A percentile compares a stretch with the other conserved stretches of the same genome.
phyloP scores from a whole-genome alignment of 345 rosid genomes.

The Dipteronia sinensis region DNA sequence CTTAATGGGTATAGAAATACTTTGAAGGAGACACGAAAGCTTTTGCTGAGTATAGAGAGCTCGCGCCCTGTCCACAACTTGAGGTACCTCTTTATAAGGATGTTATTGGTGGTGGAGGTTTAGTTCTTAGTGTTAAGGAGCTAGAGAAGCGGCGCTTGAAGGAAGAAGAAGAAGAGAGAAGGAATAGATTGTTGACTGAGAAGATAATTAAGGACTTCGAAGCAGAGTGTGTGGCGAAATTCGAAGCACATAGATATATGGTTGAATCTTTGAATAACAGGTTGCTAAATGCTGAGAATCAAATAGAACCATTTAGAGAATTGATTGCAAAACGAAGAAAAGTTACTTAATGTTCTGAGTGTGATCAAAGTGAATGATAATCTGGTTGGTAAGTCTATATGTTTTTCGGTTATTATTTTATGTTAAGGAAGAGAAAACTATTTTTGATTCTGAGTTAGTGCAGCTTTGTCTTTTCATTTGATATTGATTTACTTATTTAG shows the following conservation, averaged over 20 bases:
- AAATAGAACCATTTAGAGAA: conserved; percentile 45
- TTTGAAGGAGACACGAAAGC: conserved; percentile 61
- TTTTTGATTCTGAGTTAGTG: not conserved
- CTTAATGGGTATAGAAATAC: conserved; percentile 75
- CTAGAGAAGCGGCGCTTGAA: conserved; percentile 62
- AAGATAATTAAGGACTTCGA: conserved; percentile 58
- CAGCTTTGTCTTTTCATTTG: not conserved
- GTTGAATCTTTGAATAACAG: conserved; percentile 34
- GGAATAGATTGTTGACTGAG: conserved; percentile 33
- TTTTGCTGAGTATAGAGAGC: conserved; percentile 59
- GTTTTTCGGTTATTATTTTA: not conserved
- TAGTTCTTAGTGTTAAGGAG: conserved; percentile 65
- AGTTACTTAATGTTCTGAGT: conserved; percentile 30
- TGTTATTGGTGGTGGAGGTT: conserved; percentile 73
- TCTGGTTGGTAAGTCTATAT: not conserved
- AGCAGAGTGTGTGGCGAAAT: conserved; percentile 35
- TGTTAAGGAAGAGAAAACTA: not conserved
- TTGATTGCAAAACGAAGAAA: conserved; percentile 30
- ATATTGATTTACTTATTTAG: not conserved
- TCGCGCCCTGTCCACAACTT: conserved; percentile 42
- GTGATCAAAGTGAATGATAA: conserved; percentile 28
- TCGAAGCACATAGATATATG: conserved; percentile 31
- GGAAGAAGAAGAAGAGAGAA: conserved; percentile 72
- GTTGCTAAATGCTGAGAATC: conserved; percentile 45
- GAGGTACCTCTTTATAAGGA: conserved; percentile 75